phyloP scores from a whole-genome alignment of 805 yeast species.

The Jamesozyma piceae region DNA sequence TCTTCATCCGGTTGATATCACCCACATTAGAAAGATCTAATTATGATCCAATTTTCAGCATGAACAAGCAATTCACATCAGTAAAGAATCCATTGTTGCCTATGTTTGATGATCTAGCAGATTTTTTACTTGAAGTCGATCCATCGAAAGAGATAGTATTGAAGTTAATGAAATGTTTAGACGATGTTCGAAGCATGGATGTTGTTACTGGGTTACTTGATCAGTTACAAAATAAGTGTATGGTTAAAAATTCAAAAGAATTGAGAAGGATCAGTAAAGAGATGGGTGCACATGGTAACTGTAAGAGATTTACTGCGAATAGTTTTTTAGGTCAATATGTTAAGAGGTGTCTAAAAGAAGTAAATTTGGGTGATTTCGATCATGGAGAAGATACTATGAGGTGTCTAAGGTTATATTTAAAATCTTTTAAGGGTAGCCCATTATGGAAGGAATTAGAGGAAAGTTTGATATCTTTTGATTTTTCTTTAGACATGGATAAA shows the following conservation, averaged over 20 bases:
- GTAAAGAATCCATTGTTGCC: constrained; percentile 18
- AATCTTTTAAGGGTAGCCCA: constrained; percentile 3
- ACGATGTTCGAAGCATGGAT: constrained; percentile 5
- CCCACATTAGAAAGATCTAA: constrained; percentile 14
- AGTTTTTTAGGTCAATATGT: constrained; percentile 18
- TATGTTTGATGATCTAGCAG: constrained; percentile 6
- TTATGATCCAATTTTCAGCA: constrained; percentile 15
- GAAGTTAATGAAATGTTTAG: constrained; percentile 5
- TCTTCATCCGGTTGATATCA: constrained; percentile 14
- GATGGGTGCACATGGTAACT: not conserved
- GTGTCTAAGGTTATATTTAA: not conserved
- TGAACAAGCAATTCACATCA: constrained; percentile 1
- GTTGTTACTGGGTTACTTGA: constrained; percentile 3
- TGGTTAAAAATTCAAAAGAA: not conserved
- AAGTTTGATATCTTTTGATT: not conserved
- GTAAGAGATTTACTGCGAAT: constrained; percentile 6
- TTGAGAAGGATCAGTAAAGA: not conserved
- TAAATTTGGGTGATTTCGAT: constrained; percentile 7
- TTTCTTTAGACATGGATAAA: not conserved
- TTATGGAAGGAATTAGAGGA: constrained; percentile 3
- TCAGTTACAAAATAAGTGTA: not conserved
- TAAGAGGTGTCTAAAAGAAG: constrained; percentile 8
- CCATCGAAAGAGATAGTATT: not conserved
- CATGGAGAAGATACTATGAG: constrained; percentile 2
- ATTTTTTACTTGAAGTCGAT: constrained; percentile 2